Percentiles rank a stretch among this genome's conserved stretches.
phyloP scores from a whole-genome alignment of 1,139 yeast species.

The Hyphopichia burtonii region DNA sequence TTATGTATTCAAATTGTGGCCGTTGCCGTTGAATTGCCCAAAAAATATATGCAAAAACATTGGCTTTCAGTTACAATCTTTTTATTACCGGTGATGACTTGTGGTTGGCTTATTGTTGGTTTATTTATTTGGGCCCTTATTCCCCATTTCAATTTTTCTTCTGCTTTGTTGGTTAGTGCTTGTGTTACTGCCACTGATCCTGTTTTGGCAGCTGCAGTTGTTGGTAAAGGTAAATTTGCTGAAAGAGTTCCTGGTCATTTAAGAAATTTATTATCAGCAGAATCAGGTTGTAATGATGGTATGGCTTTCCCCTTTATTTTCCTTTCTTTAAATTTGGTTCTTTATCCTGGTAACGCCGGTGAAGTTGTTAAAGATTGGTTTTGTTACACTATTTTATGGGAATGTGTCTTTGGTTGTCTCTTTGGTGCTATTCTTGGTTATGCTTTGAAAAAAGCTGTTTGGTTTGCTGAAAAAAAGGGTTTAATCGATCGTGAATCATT shows the following conservation, averaged over 20 bases:
- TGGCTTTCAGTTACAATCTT: constrained; percentile 81
- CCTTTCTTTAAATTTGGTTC: constrained; percentile 66
- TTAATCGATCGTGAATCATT: constrained; percentile 92
- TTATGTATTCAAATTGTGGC: constrained; percentile 94
- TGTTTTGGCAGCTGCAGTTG: constrained; percentile 95
- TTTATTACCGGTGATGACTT: constrained; percentile 89
- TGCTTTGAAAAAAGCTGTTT: constrained; percentile 67
- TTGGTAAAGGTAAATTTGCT: constrained; percentile 97
- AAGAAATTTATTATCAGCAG: constrained; percentile 85
- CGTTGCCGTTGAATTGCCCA: constrained; percentile 94
- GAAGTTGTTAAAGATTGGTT: constrained; percentile 85
- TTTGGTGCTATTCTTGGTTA: constrained; percentile 81
- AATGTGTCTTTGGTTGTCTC: constrained; percentile 81
- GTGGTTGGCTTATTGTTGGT: constrained; percentile 89
- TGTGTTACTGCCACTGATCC: constrained; percentile 99
- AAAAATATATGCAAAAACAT: constrained; percentile 87
- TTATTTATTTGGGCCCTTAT: constrained; percentile 81
- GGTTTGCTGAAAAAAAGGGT: constrained; percentile 71
- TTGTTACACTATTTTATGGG: constrained; percentile 76
- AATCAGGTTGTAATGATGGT: constrained; percentile 97
- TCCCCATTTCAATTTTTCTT: constrained; percentile 77
- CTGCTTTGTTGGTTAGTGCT: constrained; percentile 79
- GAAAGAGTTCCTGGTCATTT: constrained; percentile 95
- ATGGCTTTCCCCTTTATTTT: constrained; percentile 96
- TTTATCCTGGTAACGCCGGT: constrained; percentile 62